A percentile compares a stretch with the other conserved stretches of the same genome.
phyloP scores from a whole-genome alignment of 495 filamentous ascomycete genomes.

The Articulospora tetracladia region DNA sequence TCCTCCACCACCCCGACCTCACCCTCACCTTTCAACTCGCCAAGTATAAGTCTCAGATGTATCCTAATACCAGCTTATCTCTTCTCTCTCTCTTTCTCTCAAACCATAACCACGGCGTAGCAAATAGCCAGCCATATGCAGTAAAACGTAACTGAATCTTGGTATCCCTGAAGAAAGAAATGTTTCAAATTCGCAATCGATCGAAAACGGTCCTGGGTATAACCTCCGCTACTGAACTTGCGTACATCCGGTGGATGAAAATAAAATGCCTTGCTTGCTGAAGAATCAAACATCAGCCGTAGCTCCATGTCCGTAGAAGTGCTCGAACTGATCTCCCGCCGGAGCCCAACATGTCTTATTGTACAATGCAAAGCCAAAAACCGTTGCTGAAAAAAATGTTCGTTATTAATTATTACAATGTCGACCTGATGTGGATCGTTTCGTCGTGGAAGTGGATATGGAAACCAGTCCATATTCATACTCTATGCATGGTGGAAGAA shows the following conservation, averaged over 20 bases:
- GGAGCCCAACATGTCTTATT: not conserved
- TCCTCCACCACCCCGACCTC: not conserved
- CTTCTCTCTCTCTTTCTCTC: not conserved
- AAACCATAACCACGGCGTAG: not conserved
- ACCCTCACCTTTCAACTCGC: not conserved
- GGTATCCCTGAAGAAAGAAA: not conserved
- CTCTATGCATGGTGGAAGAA: not conserved
- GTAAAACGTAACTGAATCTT: not conserved
- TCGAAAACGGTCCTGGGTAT: slow-evolving; percentile 4
- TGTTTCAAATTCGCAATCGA: not conserved
- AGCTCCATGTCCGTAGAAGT: not conserved
- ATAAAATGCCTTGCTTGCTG: not conserved
- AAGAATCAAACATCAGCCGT: not conserved
- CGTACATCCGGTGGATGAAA: not conserved
- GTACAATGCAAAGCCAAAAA: not conserved
- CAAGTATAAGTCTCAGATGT: not conserved
- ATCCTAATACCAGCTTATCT: no score
- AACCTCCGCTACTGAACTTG: slow-evolving; percentile 9
- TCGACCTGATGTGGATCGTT: slow-evolving; percentile 1
- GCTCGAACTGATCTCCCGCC: not conserved
- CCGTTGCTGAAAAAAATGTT: not conserved
- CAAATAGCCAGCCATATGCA: not conserved
- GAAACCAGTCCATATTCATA: slow-evolving; percentile 21
- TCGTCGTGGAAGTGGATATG: slow-evolving; percentile 7
- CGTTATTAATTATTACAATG: slow-evolving; percentile 21